Evolutionary conservation across 1,284 basidiomycete species (phyloP).

Genomic region (Lentinula novae-zelandiae): DNA sequence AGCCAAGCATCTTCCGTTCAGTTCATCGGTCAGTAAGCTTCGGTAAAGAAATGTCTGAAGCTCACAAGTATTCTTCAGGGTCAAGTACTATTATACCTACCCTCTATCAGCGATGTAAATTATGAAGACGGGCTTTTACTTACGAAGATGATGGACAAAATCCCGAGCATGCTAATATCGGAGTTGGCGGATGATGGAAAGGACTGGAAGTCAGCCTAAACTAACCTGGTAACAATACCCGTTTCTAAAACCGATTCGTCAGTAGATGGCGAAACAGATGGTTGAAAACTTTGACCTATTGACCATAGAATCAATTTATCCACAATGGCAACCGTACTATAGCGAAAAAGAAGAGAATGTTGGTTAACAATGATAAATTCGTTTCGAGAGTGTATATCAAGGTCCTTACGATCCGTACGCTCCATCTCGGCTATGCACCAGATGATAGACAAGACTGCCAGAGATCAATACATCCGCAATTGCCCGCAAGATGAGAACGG

Average conservation of each 20-base stretch:
- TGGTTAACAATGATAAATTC: neutral
- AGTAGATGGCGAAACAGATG: neutral
- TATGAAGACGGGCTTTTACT: neutral
- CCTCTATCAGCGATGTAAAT: neutral
- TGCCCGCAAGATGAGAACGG: neutral
- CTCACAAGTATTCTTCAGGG: neutral
- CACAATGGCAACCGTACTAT: neutral
- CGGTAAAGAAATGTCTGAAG: too few relatives aligned
- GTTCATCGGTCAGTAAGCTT: neutral
- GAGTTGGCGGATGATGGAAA: neutral
- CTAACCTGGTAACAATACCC: slow-evolving; percentile 1
- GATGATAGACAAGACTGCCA: neutral
- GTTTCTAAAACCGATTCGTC: neutral
- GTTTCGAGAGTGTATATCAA: neutral
- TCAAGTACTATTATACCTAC: neutral
- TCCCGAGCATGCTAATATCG: slow-evolving; percentile 1
- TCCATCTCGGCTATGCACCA: neutral
- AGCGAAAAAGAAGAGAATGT: neutral
- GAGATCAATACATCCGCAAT: neutral
- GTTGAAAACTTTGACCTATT: neutral
- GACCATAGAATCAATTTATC: slow-evolving; percentile 6
- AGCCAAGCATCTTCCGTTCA: slow-evolving; percentile 1
- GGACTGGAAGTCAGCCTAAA: neutral
- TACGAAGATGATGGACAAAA: neutral
- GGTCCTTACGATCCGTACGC: neutral